Conservation (phyloP, 2,329 filamentous ascomycete genomes). For the Fusarium illudens region DNA sequence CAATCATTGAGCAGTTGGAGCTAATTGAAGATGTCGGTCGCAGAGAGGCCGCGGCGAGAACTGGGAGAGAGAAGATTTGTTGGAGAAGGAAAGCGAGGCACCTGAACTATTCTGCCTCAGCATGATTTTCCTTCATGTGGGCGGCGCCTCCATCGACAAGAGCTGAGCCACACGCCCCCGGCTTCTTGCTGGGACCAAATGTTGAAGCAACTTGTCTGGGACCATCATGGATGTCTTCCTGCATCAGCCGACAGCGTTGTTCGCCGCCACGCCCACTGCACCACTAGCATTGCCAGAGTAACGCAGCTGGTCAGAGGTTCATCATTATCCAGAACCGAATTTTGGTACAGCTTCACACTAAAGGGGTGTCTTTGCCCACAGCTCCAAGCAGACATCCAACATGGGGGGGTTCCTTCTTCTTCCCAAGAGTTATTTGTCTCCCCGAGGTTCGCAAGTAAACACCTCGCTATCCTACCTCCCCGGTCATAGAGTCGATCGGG, state of each 20-base stretch:
- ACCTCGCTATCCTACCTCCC: background rate
- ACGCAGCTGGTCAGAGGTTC: background rate
- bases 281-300: background rate
- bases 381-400: background rate
- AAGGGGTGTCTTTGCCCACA: background rate
- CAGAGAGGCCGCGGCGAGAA: too few relatives aligned
- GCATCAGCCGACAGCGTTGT: background rate
- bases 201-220: background rate
- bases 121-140: too few relatives aligned
- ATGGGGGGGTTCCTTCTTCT: too few relatives aligned
- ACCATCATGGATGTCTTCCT: background rate
- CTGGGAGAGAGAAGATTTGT: too few relatives aligned
- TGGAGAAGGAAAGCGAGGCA: too few relatives aligned
- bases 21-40: too few relatives aligned
- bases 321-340: background rate
- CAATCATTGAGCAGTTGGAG: too few relatives aligned
- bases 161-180: background rate
- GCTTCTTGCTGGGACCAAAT: background rate
- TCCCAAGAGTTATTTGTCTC: too few relatives aligned
- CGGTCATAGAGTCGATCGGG: background rate
- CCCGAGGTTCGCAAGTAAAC: background rate
- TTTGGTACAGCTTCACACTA: background rate
- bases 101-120: too few relatives aligned
- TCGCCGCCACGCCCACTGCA: background rate
- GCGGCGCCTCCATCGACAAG: too few relatives aligned